phyloP scores from a whole-genome alignment of 2,329 filamentous ascomycete genomes.

The Claviceps capensis region DNA sequence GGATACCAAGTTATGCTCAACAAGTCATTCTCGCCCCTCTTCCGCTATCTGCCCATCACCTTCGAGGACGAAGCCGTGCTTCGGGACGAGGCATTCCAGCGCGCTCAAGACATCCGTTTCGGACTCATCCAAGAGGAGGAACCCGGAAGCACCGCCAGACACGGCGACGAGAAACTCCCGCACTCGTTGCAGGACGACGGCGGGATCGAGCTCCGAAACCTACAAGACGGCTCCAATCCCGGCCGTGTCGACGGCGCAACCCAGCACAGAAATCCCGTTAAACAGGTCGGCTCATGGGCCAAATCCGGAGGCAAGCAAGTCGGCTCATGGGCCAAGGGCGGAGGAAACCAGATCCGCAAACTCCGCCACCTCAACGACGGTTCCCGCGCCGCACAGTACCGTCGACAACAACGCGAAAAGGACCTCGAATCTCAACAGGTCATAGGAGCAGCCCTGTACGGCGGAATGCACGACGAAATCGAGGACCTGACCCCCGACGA shows the following conservation, averaged over 20 bases:
- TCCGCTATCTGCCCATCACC: conserved; percentile 83
- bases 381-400: conserved; percentile 31
- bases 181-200: conserved; percentile 21
- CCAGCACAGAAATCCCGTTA: conserved; percentile 30
- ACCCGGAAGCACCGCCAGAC: background rate
- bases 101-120: conserved; percentile 59
- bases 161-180: conserved; percentile 16
- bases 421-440: conserved; percentile 61
- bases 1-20: conserved; percentile 75
- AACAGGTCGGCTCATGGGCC: conserved; percentile 34
- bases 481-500: conserved; percentile 88
- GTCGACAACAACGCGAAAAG: conserved; percentile 33
- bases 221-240: conserved; percentile 11
- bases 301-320: conserved; percentile 17
- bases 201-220: conserved; percentile 26
- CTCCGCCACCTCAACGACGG: conserved; percentile 22
- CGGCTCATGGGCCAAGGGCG: conserved; percentile 24
- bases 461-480: conserved; percentile 80
- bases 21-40: conserved; percentile 67
- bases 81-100: conserved; percentile 80
- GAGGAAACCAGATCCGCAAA: conserved; percentile 34
- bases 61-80: conserved; percentile 88
- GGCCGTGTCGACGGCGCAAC: conserved; percentile 6
- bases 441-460: conserved; percentile 71
- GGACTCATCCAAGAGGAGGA: conserved; percentile 43